Evolutionary conservation across 2,329 filamentous ascomycete species (phyloP), one percentile per base, ranked within the genome.

Genomic region (Davidsoniella australis): DNA sequence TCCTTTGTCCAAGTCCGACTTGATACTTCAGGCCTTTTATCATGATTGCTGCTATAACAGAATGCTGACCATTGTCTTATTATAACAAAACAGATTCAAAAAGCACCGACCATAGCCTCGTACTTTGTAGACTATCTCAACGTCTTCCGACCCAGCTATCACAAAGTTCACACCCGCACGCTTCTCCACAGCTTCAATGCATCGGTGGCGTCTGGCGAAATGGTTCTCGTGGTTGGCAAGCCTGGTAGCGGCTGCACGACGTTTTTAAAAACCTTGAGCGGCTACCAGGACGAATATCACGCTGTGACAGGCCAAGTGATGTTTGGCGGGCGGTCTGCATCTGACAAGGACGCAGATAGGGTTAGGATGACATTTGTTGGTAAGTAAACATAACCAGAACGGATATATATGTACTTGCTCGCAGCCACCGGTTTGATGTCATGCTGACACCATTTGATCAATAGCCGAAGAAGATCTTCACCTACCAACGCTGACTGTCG

Each of bases 171-270:
- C 18, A 44, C 41, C 2, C 10, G 41, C 12, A 80, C 77, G 0
- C 78, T 86, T 42, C 63, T 86, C 18, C 71, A 81, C 48, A 69
- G 75, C 56, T 75, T 72, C 51, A 73, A 78, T 58, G 81, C 81
- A 9, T 82, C 78, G 55, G 75, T 85, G 46, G 78, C 79, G 59
- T 80, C 80, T 0, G 82, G 80, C 17, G 79, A 84, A 61, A 82
- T 84, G 80, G 62, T 83, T 1, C 64, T 84, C 0, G 79, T 85
- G 0, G 66, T 85, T 0, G 81, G 81, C 2, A 69, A 79, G 1
- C 80, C 81, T 0, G 81, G 80, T 0, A 70, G 77, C 2, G 80
- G 80, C 33, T 86, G 82, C 59, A 83, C 80, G 0, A 82, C 80
- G 0, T 67, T 86, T 14, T 66, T 87, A 42, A 85, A 82, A 20